phyloP scores from a whole-genome alignment of 805 yeast species.

The Blastobotrys terrestris region DNA sequence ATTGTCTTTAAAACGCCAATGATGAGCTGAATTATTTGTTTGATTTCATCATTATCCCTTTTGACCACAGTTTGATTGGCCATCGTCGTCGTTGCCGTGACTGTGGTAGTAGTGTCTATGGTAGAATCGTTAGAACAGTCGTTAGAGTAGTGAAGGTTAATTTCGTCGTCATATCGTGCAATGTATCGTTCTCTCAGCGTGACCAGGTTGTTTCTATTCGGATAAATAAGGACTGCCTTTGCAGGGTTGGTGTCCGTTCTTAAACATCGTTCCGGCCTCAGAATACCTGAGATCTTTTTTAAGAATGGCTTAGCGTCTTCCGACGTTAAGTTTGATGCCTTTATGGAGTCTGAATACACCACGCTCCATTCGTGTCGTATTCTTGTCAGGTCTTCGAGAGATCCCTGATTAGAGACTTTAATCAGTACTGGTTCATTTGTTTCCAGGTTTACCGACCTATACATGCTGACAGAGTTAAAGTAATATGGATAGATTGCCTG shows the following conservation, averaged over 20 bases:
- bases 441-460: constrained; percentile 12
- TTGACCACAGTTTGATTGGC: not conserved
- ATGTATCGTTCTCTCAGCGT: constrained; percentile 19
- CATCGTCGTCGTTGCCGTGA: not conserved
- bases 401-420: constrained; percentile 18
- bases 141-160: not conserved
- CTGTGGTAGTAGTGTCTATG: not conserved
- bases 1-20: constrained; percentile 25
- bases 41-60: constrained; percentile 19
- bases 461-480: constrained; percentile 19
- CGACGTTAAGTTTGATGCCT: not conserved
- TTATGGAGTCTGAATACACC: constrained; percentile 5
- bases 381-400: constrained; percentile 22
- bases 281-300: constrained; percentile 16
- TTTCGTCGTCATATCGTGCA: constrained; percentile 1
- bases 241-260: constrained; percentile 16
- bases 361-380: constrained; percentile 22
- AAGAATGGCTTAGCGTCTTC: constrained; percentile 6
- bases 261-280: constrained; percentile 18
- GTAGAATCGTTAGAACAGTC: not conserved
- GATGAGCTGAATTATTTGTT: constrained; percentile 21
- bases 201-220: constrained; percentile 14
- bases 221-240: constrained; percentile 18
- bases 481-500: constrained; percentile 19
- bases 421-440: constrained; percentile 18